These are phyloP conservation scores for Typha latifolia DNA, from an alignment of 176 grass and related monocot genomes.

Conservation along the genomic window DNA sequence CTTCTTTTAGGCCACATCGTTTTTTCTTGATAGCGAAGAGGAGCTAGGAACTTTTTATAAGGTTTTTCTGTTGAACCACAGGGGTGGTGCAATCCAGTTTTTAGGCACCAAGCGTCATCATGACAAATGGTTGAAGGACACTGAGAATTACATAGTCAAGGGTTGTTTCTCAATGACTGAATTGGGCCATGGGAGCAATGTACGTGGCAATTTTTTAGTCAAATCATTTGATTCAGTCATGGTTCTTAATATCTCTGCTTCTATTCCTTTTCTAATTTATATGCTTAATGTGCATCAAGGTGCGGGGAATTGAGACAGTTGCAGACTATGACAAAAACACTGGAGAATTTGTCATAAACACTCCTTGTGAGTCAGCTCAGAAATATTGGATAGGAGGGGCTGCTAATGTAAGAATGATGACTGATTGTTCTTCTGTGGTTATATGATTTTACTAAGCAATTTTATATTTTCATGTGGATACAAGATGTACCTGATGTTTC, in stretches of 20 bases:
- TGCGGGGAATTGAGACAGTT: conserved; percentile 84
- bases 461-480: background rate
- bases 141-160: conserved; percentile 76
- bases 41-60: background rate
- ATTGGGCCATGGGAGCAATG: conserved; percentile 98
- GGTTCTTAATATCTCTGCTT: background rate
- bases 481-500: background rate
- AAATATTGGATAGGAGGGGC: conserved; percentile 99
- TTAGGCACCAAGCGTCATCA: conserved; percentile 91
- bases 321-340: conserved; percentile 74
- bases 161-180: conserved; percentile 99
- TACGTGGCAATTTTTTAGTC: conserved; percentile 26
- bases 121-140: conserved; percentile 86
- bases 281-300: conserved; percentile 38
- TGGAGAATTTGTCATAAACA: conserved; percentile 79
- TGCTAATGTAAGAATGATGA: conserved; percentile 55
- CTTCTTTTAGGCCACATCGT: too few species aligned
- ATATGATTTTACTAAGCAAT: background rate
- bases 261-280: background rate
- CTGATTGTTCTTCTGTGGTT: background rate
- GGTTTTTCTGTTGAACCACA: conserved; percentile 28
- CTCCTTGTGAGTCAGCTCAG: conserved; percentile 93
- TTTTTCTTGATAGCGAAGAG: too few species aligned
- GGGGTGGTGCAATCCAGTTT: conserved; percentile 84
- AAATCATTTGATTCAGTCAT: conserved; percentile 15